Percentiles rank a stretch among this genome's conserved stretches.
Conservation (phyloP, 2,329 filamentous ascomycete species). For the Ophiostoma novo-ulmi region DNA sequence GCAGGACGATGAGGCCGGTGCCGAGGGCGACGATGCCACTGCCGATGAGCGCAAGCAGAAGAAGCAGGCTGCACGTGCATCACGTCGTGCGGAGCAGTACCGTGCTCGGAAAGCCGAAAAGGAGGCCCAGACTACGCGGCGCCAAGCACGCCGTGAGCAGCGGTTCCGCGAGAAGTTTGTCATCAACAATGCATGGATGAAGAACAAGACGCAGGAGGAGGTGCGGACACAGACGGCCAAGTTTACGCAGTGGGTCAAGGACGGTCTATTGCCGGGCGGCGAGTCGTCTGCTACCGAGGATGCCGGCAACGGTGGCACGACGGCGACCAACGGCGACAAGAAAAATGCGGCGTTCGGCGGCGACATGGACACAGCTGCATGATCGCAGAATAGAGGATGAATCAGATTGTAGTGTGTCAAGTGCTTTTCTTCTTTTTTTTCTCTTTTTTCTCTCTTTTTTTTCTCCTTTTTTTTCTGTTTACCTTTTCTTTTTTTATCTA, state of each 20-base stretch:
- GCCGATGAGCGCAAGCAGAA: slow-evolving; percentile 6
- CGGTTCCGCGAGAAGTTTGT: slow-evolving; percentile 71
- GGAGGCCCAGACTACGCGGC: slow-evolving; percentile 33
- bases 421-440: neutral
- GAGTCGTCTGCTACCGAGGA: neutral
- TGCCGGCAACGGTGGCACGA: neutral
- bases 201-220: slow-evolving; percentile 71
- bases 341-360: slow-evolving; percentile 1
- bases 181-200: slow-evolving; percentile 73
- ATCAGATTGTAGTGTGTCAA: neutral
- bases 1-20: neutral
- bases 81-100: slow-evolving; percentile 20
- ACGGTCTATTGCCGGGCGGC: slow-evolving; percentile 35
- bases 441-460: slow-evolving; percentile 8
- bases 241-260: slow-evolving; percentile 50
- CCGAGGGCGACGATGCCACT: neutral
- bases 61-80: slow-evolving; percentile 17
- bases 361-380: slow-evolving; percentile 22
- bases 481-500: neutral
- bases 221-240: slow-evolving; percentile 69
- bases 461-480: neutral
- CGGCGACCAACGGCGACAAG: slow-evolving; percentile 1
- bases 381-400: slow-evolving; percentile 12
- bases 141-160: slow-evolving; percentile 40
- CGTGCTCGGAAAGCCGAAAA: slow-evolving; percentile 46